These are phyloP conservation scores for Ampelomyces quisqualis DNA, from an alignment of 2,329 filamentous ascomycete genomes.

Conservation along the genomic window DNA sequence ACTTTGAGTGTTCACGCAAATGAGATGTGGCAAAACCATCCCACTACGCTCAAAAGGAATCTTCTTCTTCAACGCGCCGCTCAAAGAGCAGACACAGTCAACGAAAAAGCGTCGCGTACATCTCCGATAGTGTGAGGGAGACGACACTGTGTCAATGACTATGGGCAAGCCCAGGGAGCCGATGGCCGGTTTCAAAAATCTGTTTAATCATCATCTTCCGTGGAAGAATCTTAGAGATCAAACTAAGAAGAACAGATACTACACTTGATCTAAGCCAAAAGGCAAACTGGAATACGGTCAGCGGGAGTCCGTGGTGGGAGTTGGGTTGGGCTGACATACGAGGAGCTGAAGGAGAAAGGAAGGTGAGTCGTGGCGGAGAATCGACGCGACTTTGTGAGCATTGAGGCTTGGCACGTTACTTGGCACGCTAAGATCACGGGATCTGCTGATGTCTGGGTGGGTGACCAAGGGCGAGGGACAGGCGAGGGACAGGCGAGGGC, in stretches of 20 bases:
- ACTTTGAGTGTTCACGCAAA: no score
- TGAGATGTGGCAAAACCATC: no score
- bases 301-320: no score
- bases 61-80: conserved; percentile 28
- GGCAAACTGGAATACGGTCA: no score
- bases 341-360: not conserved
- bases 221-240: conserved; percentile 87
- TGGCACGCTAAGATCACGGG: not conserved
- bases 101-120: conserved; percentile 61
- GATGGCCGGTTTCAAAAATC: conserved; percentile 63
- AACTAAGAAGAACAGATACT: conserved; percentile 96
- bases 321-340: no score
- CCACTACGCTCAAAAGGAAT: no score
- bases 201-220: no score
- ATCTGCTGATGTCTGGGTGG: not conserved
- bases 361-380: not conserved
- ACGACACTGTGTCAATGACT: conserved; percentile 64
- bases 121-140: conserved; percentile 72
- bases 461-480: conserved; percentile 5
- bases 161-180: conserved; percentile 73
- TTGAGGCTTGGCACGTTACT: not conserved
- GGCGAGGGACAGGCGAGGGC: no score
- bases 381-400: not conserved
- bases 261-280: conserved; percentile 22
- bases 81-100: conserved; percentile 16